These are phyloP conservation scores for Tolypocladium ophioglossoides DNA, from an alignment of 2,329 filamentous ascomycete species.

Conservation along the genomic window DNA sequence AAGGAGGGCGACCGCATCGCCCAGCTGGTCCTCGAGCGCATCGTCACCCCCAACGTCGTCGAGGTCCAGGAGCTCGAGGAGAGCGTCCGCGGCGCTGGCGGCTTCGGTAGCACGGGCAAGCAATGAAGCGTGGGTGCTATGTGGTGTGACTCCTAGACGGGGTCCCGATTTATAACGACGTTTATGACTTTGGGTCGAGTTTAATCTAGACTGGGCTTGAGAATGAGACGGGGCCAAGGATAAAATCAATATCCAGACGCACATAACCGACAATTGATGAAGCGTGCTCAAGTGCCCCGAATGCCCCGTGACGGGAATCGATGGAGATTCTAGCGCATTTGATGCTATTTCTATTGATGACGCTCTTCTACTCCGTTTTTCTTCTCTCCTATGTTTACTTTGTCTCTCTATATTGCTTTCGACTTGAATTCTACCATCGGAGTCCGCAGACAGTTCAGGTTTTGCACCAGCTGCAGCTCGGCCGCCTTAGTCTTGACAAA, in stretches of 20 bases:
- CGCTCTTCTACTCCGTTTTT: neutral
- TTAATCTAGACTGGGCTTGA: neutral
- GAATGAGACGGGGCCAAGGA: neutral
- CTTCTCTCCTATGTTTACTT: neutral
- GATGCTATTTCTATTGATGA: neutral
- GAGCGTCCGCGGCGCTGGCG: conserved; percentile 81
- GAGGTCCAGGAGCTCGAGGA: conserved; percentile 83
- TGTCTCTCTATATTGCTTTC: conserved; percentile 29
- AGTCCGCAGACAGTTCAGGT: conserved; percentile 54
- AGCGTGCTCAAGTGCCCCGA: neutral
- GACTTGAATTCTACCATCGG: conserved; percentile 57
- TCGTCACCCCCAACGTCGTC: conserved; percentile 85
- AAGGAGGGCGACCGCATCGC: conserved; percentile 84
- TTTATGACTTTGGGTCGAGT: neutral
- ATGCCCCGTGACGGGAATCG: neutral
- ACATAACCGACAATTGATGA: neutral
- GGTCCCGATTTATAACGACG: neutral
- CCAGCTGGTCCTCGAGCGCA: conserved; percentile 88
- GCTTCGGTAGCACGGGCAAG: conserved; percentile 77
- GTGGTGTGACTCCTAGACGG: neutral
- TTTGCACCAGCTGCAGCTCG: conserved; percentile 75
- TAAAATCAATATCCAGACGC: neutral
- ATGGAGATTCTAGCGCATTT: neutral
- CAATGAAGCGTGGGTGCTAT: conserved; percentile 1
- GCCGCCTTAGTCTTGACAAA: conserved; percentile 71